Base-by-base conservation (phyloP, 2,329 filamentous ascomycete species). In the Onygenales sp. region DNA sequence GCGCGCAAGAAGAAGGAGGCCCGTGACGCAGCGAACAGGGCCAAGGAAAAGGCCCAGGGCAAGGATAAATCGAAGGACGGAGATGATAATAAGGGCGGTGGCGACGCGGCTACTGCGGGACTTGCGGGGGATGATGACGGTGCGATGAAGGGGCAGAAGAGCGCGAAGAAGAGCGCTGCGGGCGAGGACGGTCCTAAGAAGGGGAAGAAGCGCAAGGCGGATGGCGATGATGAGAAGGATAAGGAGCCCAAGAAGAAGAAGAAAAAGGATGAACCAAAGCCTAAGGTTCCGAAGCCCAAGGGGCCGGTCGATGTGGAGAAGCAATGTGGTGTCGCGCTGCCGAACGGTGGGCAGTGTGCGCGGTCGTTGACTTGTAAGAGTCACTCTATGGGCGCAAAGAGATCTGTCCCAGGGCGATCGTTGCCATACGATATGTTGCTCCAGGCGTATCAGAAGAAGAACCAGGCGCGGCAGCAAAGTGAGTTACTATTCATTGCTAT, bases 401-500 rank as follows among this genome's bases (percentile, higher is more conserved):
- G 91, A 61, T 86, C 87, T 0, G 91, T 96, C 2, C 86, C 89
- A 5, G 91, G 91, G 0, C 80, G 91, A 57, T 93, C 87, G 44
- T 73, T 95, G 55, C 91, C 91, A 1, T 96, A 96, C 65, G 90
- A 95, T 69, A 93, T 95, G 85, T 75, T 96, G 41, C 78, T 96
- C 39, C 84, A 87, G 11, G 85, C 86, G 7, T 93, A 93, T 64
- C 88, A 93, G 69, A 96, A 97, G 79, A 97, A 96, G 78, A 98
- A 98, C 64, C 93, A 97, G 70, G 93, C 93, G 21, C 95, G 95
- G 66, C 89, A 95, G 74, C 93, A 97, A 71, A 95, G 89, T 91
- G 78, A 73, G 85, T 79, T 43, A 32, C 43, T 33, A 17, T 44
- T 13, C 2, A 44, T 50, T 43, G 13, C 27, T 50, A n/a, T 14